Percentiles rank a stretch among this genome's conserved stretches.
Conservation (phyloP, 129 eudicot genomes). For the Flaveria trinervia region DNA sequence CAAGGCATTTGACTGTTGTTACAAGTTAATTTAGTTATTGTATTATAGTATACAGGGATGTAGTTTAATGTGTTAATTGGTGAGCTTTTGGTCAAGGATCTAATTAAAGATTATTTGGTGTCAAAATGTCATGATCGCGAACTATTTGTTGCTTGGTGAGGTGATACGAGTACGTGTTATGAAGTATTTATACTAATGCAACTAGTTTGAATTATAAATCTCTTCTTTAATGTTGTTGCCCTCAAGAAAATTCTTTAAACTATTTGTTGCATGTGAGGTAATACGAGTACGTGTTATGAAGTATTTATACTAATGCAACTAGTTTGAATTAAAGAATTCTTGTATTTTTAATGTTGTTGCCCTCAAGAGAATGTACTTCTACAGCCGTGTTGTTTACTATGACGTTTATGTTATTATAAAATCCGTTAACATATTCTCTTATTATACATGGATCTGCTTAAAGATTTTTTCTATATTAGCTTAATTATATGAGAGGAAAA, state of each 20-base stretch:
- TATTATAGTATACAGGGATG: slow-evolving; percentile 11
- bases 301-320: background rate
- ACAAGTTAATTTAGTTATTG: background rate
- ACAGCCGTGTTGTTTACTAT: background rate
- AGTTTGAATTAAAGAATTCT: slow-evolving; percentile 7
- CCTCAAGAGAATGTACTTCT: slow-evolving; percentile 7
- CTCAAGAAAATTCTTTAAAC: slow-evolving; percentile 12
- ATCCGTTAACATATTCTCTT: slow-evolving; percentile 5
- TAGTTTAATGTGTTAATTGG: background rate
- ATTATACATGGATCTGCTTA: background rate
- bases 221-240: slow-evolving; percentile 10
- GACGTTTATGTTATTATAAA: slow-evolving; percentile 13
- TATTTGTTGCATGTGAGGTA: background rate
- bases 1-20: slow-evolving; percentile 13
- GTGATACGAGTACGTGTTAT: background rate
- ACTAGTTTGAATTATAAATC: slow-evolving; percentile 9
- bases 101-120: background rate
- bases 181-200: background rate
- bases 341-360: slow-evolving; percentile 6
- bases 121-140: background rate
- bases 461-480: background rate
- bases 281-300: background rate
- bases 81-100: background rate
- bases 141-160: background rate
- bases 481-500: background rate